Evolutionary conservation across 73 alveolate genomes (phyloP).

Genomic region (Tetrahymena elliotti): DNA sequence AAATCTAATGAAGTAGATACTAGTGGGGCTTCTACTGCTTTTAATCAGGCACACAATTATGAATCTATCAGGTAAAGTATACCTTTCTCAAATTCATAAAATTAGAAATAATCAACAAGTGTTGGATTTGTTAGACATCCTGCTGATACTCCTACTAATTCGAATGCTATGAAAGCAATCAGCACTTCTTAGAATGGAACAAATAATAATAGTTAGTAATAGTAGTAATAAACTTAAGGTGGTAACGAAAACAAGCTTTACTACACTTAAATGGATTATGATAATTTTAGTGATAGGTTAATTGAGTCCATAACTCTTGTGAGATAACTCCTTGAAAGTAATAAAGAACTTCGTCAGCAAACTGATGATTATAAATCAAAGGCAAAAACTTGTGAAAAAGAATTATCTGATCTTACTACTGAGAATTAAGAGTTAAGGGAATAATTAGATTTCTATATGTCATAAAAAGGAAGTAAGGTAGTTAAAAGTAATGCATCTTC

Average conservation of each 20-base stretch:
- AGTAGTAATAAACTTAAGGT: neutral
- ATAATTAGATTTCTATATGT: neutral
- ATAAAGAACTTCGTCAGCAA: slow-evolving; percentile 30
- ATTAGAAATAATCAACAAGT: neutral
- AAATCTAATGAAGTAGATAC: neutral
- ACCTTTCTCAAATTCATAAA: neutral
- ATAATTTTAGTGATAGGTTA: slow-evolving; percentile 34
- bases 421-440: slow-evolving; percentile 37
- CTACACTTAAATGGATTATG: neutral
- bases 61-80: neutral
- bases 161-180: neutral
- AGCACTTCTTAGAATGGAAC: too few species aligned
- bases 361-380: slow-evolving; percentile 6
- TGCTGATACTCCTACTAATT: neutral
- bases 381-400: slow-evolving; percentile 3
- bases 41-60: neutral
- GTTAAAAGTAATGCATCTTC: neutral
- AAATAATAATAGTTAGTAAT: neutral
- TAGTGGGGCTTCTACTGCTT: neutral
- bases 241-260: neutral
- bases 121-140: neutral
- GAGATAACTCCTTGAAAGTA: slow-evolving; percentile 22
- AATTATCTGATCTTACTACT: neutral
- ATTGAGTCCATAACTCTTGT: slow-evolving; percentile 41
- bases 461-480: neutral